Percentiles rank a stretch among this genome's conserved stretches.
phyloP scores from a whole-genome alignment of 1,139 yeast genomes.

The Martiniozyma asiatica region DNA sequence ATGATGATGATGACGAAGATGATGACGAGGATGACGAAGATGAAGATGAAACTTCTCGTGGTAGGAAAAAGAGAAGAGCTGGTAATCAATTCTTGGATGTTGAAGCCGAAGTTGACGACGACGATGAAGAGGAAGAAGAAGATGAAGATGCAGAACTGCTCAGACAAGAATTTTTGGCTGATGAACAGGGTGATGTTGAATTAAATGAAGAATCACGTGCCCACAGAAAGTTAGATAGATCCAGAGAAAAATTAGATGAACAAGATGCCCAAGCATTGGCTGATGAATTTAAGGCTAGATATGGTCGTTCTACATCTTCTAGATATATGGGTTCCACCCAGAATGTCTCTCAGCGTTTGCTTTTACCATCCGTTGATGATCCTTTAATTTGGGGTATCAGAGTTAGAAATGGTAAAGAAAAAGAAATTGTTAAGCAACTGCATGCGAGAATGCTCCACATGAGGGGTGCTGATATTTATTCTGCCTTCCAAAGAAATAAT shows the following conservation, averaged over 20 bases:
- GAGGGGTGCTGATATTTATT: conserved; percentile 72
- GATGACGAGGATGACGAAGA: conserved; percentile 54
- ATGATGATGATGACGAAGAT: conserved; percentile 47
- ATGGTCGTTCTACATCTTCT: conserved; percentile 73
- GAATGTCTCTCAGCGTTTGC: conserved; percentile 82
- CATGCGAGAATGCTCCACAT: conserved; percentile 27
- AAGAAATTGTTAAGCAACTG: conserved; percentile 75
- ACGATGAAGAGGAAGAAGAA: conserved; percentile 91
- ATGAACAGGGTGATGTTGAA: conserved; percentile 49
- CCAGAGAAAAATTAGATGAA: conserved; percentile 81
- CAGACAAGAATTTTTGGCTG: conserved; percentile 73
- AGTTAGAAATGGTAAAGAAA: conserved; percentile 88
- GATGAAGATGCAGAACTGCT: conserved; percentile 74
- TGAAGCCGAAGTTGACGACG: conserved; percentile 98
- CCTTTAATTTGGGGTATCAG: conserved; percentile 95
- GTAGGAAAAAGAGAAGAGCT: conserved; percentile 45
- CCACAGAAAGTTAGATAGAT: conserved; percentile 85
- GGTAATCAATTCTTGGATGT: conserved; percentile 92
- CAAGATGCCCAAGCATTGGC: conserved; percentile 95
- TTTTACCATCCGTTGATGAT: conserved; percentile 91
- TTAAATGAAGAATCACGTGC: conserved; percentile 52
- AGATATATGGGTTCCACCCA: conserved; percentile 84
- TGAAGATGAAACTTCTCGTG: conserved; percentile 34
- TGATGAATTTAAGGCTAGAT: conserved; percentile 81
- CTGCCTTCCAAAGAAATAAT: conserved; percentile 93